A percentile compares a stretch with the other conserved stretches of the same genome.
Evolutionary conservation across 2,329 filamentous ascomycete genomes (phyloP).

Genomic region (Zymoseptoria brevis): DNA sequence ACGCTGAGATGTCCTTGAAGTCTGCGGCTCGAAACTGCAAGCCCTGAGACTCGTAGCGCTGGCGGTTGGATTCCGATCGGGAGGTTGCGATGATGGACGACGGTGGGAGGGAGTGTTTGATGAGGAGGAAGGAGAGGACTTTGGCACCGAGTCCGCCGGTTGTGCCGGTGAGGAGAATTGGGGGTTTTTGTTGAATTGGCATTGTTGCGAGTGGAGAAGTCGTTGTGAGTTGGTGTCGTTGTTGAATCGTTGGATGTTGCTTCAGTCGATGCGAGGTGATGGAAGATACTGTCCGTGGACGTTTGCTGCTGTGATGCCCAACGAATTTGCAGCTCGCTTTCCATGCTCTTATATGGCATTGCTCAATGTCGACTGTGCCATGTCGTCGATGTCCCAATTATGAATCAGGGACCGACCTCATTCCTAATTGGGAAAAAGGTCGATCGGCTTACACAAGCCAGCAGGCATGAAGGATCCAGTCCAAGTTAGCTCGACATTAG

Average conservation of each 20-base stretch:
- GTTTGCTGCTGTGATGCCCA: neutral
- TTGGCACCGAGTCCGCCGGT: constrained; percentile 47
- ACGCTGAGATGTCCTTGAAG: constrained; percentile 41
- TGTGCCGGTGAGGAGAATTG: constrained; percentile 22
- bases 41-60: constrained; percentile 32
- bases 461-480: neutral
- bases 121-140: constrained; percentile 43
- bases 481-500: too few relatives aligned
- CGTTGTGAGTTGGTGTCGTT: neutral
- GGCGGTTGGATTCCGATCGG: constrained; percentile 38
- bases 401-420: neutral
- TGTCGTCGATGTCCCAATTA: neutral
- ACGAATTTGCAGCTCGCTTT: neutral
- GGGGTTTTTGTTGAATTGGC: neutral
- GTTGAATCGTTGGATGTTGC: too few relatives aligned
- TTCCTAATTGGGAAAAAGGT: neutral
- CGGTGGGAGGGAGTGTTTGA: constrained; percentile 32
- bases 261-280: neutral
- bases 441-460: neutral
- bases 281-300: neutral
- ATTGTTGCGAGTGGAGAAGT: neutral
- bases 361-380: neutral
- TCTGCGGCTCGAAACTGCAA: constrained; percentile 46
- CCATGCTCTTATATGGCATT: neutral
- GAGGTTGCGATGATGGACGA: constrained; percentile 43